Base-by-base conservation (phyloP, 1,139 yeast genomes). In the Wickerhamomyces sp. region DNA sequence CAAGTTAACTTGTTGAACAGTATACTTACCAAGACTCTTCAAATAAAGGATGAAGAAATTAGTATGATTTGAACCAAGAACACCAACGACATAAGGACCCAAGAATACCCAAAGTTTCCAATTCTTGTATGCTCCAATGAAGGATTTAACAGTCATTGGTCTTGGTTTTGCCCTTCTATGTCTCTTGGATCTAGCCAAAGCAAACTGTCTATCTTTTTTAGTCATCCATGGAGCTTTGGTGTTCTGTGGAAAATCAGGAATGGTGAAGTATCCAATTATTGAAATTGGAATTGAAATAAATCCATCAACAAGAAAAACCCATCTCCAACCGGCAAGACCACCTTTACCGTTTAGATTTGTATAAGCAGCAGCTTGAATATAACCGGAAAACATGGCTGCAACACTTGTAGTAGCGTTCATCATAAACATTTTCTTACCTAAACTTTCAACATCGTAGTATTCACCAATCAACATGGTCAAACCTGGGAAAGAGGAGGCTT, bases 241-340 rank as follows among this genome's bases (percentile, higher is more conserved):
- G 43, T 62, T 64, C 3, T 70, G 66, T 22, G 81, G 80, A 12
- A 72, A 61, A 37, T 41, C 54, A 26, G 53, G 56, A 30, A 51
- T 22, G 22, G 43, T 40, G 35, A 50, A 41, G 25, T 47, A 41
- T 6, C 66, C 66, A 36, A 46, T 51, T 20, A 58, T 17, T 11
- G 59, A 53, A n/a, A 61, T 55, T 9, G 61, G 59, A 17, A 59
- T 28, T 4, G 56, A 52, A 33, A 59, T 54, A n/a, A 52, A 31
- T 9, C 58, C 60, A 39, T 58, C 63, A 37, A 60, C 45, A 11
- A 60, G 51, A 40, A 59, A 58, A 25, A 59, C 42, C 64, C 64
- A 59, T 45, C 53, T 50, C 62, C 63, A 60, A 11, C 62, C 59
- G 6, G 51, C 47, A n/a, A 58, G 37, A 2, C 63, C 64, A 26